Evolutionary conservation across 176 grass and related monocot species (phyloP).

Genomic region (Oryza australiensis): DNA sequence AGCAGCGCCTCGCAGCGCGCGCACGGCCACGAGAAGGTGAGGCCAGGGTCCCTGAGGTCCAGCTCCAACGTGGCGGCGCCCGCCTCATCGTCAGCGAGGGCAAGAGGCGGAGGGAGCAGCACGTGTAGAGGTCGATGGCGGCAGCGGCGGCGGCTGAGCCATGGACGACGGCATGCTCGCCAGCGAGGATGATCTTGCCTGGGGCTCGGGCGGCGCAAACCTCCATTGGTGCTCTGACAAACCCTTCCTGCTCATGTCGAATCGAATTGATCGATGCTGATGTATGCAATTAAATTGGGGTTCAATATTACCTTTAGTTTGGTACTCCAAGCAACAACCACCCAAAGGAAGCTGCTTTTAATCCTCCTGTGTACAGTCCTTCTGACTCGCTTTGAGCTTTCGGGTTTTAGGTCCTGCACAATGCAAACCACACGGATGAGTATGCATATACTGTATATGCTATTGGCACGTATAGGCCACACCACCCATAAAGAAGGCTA

Average conservation of each 20-base stretch:
- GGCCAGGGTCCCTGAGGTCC: conserved; percentile 58
- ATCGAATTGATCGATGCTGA: no score
- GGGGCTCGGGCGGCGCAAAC: conserved; percentile 62
- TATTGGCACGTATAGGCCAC: no score
- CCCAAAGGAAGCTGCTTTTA: no score
- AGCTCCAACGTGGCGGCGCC: conserved; percentile 47
- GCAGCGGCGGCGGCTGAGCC: conserved; percentile 72
- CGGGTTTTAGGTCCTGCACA: no score
- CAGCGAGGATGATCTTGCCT: conserved; percentile 84
- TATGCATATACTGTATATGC: no score
- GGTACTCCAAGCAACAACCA: neutral
- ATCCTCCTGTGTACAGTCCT: no score
- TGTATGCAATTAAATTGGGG: no score
- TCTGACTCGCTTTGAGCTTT: no score
- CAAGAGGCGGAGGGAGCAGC: conserved; percentile 33
- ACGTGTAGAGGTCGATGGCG: conserved; percentile 77
- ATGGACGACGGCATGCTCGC: conserved; percentile 95
- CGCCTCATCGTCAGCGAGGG: conserved; percentile 3
- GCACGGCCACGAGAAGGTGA: conserved; percentile 68
- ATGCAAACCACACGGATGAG: no score
- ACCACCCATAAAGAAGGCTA: no score
- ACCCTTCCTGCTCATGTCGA: neutral
- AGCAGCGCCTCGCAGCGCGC: conserved; percentile 39
- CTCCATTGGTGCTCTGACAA: conserved; percentile 36
- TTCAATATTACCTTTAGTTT: neutral